phyloP scores from a whole-genome alignment of 2,329 filamentous ascomycete species.

The Zymoseptoria crescenta region DNA sequence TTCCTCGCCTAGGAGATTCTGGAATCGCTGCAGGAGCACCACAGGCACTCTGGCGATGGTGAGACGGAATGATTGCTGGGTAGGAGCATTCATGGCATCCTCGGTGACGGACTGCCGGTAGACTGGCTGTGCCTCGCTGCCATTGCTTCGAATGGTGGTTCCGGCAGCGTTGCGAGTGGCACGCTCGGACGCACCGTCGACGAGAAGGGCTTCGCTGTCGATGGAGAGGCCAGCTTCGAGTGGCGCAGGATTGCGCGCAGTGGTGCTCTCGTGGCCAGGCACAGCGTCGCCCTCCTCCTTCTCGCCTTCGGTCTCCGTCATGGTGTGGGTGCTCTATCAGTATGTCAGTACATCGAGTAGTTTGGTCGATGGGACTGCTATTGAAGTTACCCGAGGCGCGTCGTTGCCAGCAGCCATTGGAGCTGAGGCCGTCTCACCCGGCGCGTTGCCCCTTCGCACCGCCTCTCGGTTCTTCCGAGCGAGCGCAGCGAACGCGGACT shows the following conservation, averaged over 20 bases:
- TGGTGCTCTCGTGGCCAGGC: background rate
- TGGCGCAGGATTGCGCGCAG: too few species aligned
- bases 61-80: background rate
- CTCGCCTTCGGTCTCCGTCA: background rate
- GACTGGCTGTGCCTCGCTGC: background rate
- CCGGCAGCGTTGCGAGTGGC: background rate
- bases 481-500: background rate
- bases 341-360: background rate
- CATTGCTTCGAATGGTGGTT: background rate
- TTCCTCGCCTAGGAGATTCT: background rate
- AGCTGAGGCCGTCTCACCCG: background rate
- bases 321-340: background rate
- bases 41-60: background rate
- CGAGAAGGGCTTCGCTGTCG: too few species aligned
- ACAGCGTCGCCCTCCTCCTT: background rate
- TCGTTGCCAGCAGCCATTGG: background rate
- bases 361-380: background rate
- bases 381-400: background rate
- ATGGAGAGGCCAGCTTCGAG: too few species aligned
- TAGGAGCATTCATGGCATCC: background rate
- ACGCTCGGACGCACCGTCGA: background rate
- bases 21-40: background rate
- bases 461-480: background rate
- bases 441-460: background rate
- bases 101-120: background rate